phyloP scores from a whole-genome alignment of 805 yeast genomes.

The Candida succiphila region DNA sequence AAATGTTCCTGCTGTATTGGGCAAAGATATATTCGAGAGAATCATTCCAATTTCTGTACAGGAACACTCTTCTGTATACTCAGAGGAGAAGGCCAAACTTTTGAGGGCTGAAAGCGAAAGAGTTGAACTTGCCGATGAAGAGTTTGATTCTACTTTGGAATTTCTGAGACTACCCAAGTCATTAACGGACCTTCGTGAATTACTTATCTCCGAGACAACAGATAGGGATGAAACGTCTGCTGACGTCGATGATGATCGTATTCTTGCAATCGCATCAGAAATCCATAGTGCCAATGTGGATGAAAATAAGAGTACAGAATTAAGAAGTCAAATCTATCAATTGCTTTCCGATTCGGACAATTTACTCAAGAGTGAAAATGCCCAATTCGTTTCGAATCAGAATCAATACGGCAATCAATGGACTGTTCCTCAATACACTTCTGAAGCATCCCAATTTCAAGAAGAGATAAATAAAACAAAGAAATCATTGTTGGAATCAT shows the following conservation, averaged over 20 bases:
- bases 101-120: constrained; percentile 66
- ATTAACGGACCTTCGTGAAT: constrained; percentile 39
- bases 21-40: constrained; percentile 57
- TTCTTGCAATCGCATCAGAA: constrained; percentile 28
- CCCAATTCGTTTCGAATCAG: constrained; percentile 16
- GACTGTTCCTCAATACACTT: constrained; percentile 17
- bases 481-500: constrained; percentile 51
- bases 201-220: constrained; percentile 4
- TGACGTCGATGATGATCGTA: constrained; percentile 11
- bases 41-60: constrained; percentile 83
- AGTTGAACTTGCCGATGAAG: constrained; percentile 70
- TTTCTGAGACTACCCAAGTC: constrained; percentile 68
- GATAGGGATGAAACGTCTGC: constrained; percentile 2
- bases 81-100: constrained; percentile 79
- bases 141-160: constrained; percentile 69
- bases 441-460: constrained; percentile 20
- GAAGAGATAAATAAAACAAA: constrained; percentile 50
- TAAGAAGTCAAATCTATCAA: constrained; percentile 28
- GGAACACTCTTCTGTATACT: constrained; percentile 77
- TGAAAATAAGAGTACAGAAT: constrained; percentile 17
- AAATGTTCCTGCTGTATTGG: constrained; percentile 34
- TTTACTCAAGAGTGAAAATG: constrained; percentile 23
- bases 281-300: constrained; percentile 17
- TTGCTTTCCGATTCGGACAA: constrained; percentile 26
- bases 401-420: constrained; percentile 26